phyloP scores from a whole-genome alignment of 257 asterid genomes.

The Plantago elongata region DNA sequence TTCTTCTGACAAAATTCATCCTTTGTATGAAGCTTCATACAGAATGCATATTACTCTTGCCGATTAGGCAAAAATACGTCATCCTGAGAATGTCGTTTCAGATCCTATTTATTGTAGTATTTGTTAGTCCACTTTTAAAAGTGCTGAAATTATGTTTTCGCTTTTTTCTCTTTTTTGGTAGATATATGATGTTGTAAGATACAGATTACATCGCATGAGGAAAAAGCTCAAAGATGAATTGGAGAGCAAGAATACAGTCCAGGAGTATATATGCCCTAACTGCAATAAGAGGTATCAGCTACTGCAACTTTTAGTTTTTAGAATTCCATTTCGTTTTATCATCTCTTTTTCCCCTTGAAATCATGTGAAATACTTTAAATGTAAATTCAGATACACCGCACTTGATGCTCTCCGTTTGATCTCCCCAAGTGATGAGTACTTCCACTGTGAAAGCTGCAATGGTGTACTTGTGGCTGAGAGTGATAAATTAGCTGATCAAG shows the following conservation, averaged over 20 bases:
- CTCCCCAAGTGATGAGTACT: conserved; percentile 66
- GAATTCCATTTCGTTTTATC: conserved; percentile 12
- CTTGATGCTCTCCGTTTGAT: conserved; percentile 79
- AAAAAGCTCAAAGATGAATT: conserved; percentile 90
- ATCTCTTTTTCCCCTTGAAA: neutral
- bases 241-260: conserved; percentile 87
- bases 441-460: conserved; percentile 90
- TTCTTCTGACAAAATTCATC: neutral
- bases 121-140: too few relatives aligned
- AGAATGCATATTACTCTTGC: too few relatives aligned
- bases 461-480: conserved; percentile 79
- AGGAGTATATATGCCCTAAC: conserved; percentile 82
- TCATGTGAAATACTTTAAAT: conserved; percentile 8
- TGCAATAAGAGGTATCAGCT: conserved; percentile 66
- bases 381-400: conserved; percentile 65
- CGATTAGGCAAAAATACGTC: too few relatives aligned
- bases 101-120: too few relatives aligned
- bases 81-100: too few relatives aligned
- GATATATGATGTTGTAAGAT: conserved; percentile 92
- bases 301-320: conserved; percentile 1
- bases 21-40: too few relatives aligned
- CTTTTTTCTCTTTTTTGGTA: conserved; percentile 26
- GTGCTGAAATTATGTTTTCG: too few relatives aligned
- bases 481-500: conserved; percentile 74
- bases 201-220: conserved; percentile 88